phyloP scores from a whole-genome alignment of 805 yeast species.

The Tetrapisispora arboricola region DNA sequence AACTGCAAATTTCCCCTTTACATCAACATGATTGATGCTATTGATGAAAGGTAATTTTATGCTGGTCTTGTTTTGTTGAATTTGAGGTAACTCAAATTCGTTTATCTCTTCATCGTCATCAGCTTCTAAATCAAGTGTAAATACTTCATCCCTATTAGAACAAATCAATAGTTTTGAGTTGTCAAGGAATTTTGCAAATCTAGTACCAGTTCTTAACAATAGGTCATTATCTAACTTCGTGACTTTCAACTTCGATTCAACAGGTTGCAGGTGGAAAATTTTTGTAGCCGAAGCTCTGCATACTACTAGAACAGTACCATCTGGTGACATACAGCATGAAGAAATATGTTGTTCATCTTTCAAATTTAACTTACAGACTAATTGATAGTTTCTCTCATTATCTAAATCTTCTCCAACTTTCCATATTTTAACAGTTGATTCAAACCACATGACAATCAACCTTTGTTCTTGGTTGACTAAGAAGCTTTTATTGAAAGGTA shows the following conservation, averaged over 20 bases:
- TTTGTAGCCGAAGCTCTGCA: conserved; percentile 60
- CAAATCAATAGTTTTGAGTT: conserved; percentile 39
- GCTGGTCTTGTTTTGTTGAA: conserved; percentile 26
- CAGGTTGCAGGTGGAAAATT: conserved; percentile 49
- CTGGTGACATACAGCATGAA: conserved; percentile 51
- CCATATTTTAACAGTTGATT: conserved; percentile 79
- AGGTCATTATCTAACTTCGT: conserved; percentile 38
- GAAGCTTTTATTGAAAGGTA: conserved; percentile 47
- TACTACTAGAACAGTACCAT: conserved; percentile 59
- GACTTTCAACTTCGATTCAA: conserved; percentile 34
- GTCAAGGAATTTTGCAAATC: conserved; percentile 38
- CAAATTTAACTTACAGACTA: conserved; percentile 55
- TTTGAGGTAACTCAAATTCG: conserved; percentile 33
- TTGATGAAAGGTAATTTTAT: conserved; percentile 37
- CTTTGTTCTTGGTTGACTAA: conserved; percentile 38
- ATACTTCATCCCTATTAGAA: conserved; percentile 53
- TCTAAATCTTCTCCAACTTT: conserved; percentile 31
- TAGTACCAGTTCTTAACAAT: conserved; percentile 43
- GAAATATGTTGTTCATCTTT: conserved; percentile 76
- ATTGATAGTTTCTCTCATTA: conserved; percentile 29
- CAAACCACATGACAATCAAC: conserved; percentile 68
- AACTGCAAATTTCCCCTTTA: conserved; percentile 43
- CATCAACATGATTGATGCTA: conserved; percentile 43
- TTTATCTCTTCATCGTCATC: conserved; percentile 31
- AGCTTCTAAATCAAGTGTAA: conserved; percentile 33